Percentiles rank a stretch among this genome's conserved stretches.
These are phyloP conservation scores for Rhodocollybia butyracea DNA, from an alignment of 768 basidiomycete genomes.

Conservation along the genomic window DNA sequence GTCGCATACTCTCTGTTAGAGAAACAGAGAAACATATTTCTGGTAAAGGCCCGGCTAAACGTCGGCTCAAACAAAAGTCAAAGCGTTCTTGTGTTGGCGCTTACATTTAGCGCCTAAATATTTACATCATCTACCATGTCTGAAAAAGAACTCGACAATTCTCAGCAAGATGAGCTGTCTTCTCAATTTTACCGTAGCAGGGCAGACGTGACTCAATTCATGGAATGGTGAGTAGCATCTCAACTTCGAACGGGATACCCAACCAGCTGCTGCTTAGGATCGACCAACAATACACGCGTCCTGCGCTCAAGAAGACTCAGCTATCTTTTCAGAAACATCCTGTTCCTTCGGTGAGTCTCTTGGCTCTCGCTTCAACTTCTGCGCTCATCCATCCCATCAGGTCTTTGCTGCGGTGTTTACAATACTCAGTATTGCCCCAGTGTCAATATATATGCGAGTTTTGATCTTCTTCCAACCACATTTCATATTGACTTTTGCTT, in stretches of 20 bases:
- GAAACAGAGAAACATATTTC: too few relatives aligned
- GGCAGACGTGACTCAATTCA: neutral
- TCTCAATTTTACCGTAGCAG: neutral
- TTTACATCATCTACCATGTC: neutral
- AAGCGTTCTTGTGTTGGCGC: too few relatives aligned
- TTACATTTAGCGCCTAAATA: neutral
- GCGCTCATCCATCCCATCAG: constrained; percentile 11
- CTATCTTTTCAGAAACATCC: neutral
- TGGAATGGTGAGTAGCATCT: neutral
- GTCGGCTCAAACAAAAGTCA: too few relatives aligned
- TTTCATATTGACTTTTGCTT: neutral
- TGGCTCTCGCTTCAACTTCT: neutral
- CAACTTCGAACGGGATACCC: neutral
- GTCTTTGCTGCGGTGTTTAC: constrained; percentile 25
- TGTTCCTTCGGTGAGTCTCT: neutral
- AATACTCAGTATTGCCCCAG: constrained; percentile 22
- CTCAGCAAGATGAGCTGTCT: neutral
- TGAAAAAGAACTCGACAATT: neutral
- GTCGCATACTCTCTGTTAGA: too few relatives aligned
- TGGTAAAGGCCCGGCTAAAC: too few relatives aligned
- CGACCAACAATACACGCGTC: constrained; percentile 1
- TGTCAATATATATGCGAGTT: constrained; percentile 28
- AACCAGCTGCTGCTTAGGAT: neutral
- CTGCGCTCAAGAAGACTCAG: neutral
- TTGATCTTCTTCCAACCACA: neutral